These are phyloP conservation scores for Phytophthora rubi DNA, from an alignment of 352 stramenopile species.

Conservation along the genomic window DNA sequence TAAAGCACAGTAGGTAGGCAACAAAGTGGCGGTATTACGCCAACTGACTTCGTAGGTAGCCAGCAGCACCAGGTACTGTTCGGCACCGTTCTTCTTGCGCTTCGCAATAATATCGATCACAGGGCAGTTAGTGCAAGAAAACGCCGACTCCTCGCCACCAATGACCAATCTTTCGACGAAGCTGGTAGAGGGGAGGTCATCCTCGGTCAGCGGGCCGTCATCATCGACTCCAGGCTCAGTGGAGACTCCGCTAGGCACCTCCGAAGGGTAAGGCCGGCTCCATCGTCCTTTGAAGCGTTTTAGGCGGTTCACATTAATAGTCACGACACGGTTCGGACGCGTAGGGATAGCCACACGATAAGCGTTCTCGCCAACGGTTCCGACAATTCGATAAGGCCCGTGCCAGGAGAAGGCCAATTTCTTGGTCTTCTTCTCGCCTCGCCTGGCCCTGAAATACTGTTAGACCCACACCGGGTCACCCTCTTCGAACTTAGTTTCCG, in stretches of 20 bases:
- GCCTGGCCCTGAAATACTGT: not conserved
- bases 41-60: not conserved
- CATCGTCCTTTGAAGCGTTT: not conserved
- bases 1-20: not conserved
- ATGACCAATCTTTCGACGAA: not conserved
- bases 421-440: too few relatives aligned
- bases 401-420: too few relatives aligned
- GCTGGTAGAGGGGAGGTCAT: not conserved
- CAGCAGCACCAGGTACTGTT: not conserved
- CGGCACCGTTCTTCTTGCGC: not conserved
- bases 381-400: too few relatives aligned
- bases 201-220: not conserved
- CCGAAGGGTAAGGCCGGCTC: not conserved
- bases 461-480: slow-evolving; percentile 1
- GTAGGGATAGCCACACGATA: too few relatives aligned
- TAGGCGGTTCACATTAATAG: too few relatives aligned
- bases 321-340: too few relatives aligned
- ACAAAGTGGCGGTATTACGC: too few relatives aligned
- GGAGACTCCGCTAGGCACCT: not conserved
- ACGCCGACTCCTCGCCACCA: not conserved
- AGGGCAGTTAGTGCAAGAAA: not conserved
- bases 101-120: not conserved
- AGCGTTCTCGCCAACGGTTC: too few relatives aligned
- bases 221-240: not conserved
- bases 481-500: not conserved